Conservation (phyloP, 257 asterid species). For the Thymus quinquecostatus region DNA sequence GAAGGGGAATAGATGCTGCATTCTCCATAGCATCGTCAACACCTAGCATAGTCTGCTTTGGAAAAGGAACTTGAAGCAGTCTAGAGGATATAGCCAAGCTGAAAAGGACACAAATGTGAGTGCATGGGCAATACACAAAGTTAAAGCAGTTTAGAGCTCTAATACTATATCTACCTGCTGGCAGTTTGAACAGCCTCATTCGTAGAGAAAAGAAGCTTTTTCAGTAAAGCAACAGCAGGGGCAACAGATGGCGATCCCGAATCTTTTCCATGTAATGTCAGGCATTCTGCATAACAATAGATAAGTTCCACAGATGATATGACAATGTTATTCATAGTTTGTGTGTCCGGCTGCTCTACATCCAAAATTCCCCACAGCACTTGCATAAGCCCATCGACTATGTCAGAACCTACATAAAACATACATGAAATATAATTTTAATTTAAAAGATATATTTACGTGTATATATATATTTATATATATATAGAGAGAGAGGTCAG, state of each 20-base stretch:
- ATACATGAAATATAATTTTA: conserved; percentile 13
- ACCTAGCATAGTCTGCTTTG: conserved; percentile 96
- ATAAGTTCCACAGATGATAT: conserved; percentile 87
- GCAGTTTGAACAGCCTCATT: conserved; percentile 98
- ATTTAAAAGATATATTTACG: not conserved
- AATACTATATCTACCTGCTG: conserved; percentile 71
- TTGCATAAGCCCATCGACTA: conserved; percentile 95
- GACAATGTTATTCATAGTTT: conserved; percentile 92
- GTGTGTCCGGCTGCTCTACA: conserved; percentile 92
- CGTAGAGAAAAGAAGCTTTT: conserved; percentile 74
- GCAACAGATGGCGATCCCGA: conserved; percentile 62
- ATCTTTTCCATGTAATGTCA: conserved; percentile 78
- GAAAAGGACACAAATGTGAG: conserved; percentile 46
- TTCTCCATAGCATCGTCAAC: conserved; percentile 74
- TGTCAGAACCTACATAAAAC: conserved; percentile 71
- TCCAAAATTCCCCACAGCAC: conserved; percentile 98
- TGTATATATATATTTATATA: too few species aligned
- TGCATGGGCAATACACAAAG: conserved; percentile 22
- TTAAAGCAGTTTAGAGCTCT: conserved; percentile 18
- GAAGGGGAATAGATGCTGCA: conserved; percentile 59
- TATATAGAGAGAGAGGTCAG: not conserved
- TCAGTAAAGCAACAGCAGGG: conserved; percentile 86
- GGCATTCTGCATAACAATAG: conserved; percentile 94
- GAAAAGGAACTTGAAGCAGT: conserved; percentile 98
- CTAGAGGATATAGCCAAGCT: conserved; percentile 99